Evolutionary conservation across 768 basidiomycete genomes (phyloP).

Genomic region (Amanita fuliginea): DNA sequence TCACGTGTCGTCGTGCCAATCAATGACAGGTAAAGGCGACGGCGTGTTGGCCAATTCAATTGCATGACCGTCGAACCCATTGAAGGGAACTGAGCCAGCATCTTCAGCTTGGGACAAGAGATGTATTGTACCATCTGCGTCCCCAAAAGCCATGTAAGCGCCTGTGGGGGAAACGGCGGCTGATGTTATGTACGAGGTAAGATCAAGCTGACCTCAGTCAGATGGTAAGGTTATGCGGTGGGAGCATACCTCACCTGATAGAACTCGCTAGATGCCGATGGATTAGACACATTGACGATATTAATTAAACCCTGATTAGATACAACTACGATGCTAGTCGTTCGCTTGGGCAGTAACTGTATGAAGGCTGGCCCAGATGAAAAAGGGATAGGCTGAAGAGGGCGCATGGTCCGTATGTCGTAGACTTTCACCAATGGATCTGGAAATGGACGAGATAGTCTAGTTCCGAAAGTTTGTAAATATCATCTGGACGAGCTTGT

Average conservation of each 20-base stretch:
- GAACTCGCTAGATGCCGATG: constrained; percentile 57
- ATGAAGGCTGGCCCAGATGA: constrained; percentile 82
- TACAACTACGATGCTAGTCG: constrained; percentile 62
- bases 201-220: constrained; percentile 38
- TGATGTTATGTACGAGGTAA: constrained; percentile 69
- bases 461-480: constrained; percentile 20
- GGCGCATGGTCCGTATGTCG: constrained; percentile 74
- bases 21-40: constrained; percentile 54
- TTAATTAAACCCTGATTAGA: constrained; percentile 80
- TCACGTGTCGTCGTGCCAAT: constrained; percentile 81
- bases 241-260: constrained; percentile 48
- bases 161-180: constrained; percentile 77
- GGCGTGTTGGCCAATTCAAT: constrained; percentile 77
- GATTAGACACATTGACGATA: constrained; percentile 70
- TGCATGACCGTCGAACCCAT: constrained; percentile 82
- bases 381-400: constrained; percentile 81
- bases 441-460: constrained; percentile 78
- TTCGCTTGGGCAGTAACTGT: constrained; percentile 64
- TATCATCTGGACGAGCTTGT: neutral
- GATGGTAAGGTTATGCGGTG: neutral
- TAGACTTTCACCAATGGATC: constrained; percentile 92
- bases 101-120: constrained; percentile 67
- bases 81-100: constrained; percentile 57
- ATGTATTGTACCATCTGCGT: constrained; percentile 77
- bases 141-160: constrained; percentile 89